Percentiles rank a stretch among this genome's conserved stretches.
Conservation (phyloP, 2,329 filamentous ascomycete species). For the Stagonosporopsis chrysanthemi region DNA sequence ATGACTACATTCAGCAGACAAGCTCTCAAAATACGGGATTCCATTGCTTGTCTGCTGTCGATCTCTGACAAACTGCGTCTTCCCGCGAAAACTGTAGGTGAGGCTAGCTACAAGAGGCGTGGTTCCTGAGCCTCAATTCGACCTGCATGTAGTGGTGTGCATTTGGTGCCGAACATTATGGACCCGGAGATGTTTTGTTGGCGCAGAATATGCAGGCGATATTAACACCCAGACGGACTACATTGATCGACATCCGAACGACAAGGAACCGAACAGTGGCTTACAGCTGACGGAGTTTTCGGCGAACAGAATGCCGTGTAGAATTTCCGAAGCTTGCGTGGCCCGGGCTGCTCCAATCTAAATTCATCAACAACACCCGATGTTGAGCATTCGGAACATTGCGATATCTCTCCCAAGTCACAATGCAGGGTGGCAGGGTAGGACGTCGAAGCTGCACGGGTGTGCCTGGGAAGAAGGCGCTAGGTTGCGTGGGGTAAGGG, state of each 20-base stretch:
- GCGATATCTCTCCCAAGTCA: neutral
- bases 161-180: slow-evolving; percentile 1
- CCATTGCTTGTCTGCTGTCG: slow-evolving; percentile 6
- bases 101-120: slow-evolving; percentile 3
- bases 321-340: neutral
- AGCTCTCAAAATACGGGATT: neutral
- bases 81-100: neutral
- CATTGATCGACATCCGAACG: slow-evolving; percentile 12
- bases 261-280: slow-evolving; percentile 8
- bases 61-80: neutral
- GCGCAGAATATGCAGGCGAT: neutral
- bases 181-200: neutral
- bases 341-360: neutral
- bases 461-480: slow-evolving; percentile 7
- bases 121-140: slow-evolving; percentile 7
- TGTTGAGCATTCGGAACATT: neutral
- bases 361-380: neutral
- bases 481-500: slow-evolving; percentile 6
- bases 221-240: neutral
- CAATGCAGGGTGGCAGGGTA: neutral
- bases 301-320: neutral
- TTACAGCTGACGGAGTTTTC: slow-evolving; percentile 5
- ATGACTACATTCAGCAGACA: slow-evolving; percentile 8
- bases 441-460: neutral
- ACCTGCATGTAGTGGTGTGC: slow-evolving; percentile 14